phyloP scores from a whole-genome alignment of 768 basidiomycete genomes.

The Pulveroboletus ravenelii region DNA sequence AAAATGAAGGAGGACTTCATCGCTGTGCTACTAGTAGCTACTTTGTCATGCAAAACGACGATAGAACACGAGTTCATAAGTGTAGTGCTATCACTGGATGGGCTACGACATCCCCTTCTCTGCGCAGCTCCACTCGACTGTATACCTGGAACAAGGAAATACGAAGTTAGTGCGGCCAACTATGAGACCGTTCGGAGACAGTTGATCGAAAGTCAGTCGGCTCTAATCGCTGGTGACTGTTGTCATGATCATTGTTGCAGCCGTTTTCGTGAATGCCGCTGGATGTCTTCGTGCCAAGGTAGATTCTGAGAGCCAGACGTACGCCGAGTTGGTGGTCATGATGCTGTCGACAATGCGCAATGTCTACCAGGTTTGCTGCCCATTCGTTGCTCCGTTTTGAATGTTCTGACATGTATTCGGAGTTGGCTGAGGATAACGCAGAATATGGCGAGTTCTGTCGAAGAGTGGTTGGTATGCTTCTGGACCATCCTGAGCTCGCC shows the following conservation, averaged over 20 bases:
- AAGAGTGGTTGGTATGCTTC: constrained; percentile 27
- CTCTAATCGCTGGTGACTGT: constrained; percentile 3
- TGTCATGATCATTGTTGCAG: constrained; percentile 30
- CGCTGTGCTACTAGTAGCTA: constrained; percentile 46
- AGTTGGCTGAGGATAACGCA: constrained; percentile 18
- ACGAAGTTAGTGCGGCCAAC: constrained; percentile 29
- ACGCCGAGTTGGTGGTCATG: constrained; percentile 37
- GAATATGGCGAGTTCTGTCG: constrained; percentile 35
- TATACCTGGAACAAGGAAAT: constrained; percentile 19
- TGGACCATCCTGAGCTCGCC: constrained; percentile 29
- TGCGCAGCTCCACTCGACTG: constrained; percentile 28
- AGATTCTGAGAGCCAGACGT: constrained; percentile 34
- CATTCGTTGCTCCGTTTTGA: neutral
- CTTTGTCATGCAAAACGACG: constrained; percentile 44
- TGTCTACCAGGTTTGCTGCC: constrained; percentile 37
- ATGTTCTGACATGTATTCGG: constrained; percentile 6
- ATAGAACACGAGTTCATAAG: constrained; percentile 58
- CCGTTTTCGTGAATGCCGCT: constrained; percentile 42
- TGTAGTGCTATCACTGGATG: constrained; percentile 54
- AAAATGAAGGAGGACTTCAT: constrained; percentile 46
- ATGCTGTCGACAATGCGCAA: constrained; percentile 52
- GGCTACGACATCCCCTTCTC: constrained; percentile 49
- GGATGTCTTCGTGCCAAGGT: constrained; percentile 31
- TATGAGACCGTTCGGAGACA: constrained; percentile 33
- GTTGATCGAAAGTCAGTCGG: constrained; percentile 36